Conservation (phyloP, 2,329 filamentous ascomycete genomes). For the Trichoderma polysporum region DNA sequence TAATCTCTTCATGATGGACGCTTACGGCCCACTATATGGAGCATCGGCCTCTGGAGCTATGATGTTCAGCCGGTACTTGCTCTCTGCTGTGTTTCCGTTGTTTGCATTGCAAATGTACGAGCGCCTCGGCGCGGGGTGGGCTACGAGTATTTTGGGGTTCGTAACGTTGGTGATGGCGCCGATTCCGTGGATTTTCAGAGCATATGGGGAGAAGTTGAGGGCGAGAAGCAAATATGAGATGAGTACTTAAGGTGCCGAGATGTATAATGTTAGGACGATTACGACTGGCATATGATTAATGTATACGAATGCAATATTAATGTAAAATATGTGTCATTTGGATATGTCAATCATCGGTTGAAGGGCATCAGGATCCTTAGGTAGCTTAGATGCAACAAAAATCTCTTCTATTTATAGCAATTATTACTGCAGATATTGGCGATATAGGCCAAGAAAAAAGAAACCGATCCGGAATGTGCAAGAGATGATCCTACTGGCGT, state of each 20-base stretch:
- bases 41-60: constrained; percentile 30
- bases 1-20: constrained; percentile 32
- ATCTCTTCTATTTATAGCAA: neutral
- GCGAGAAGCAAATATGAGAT: constrained; percentile 30
- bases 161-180: constrained; percentile 39
- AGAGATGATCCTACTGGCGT: neutral
- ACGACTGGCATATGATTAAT: neutral
- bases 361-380: neutral
- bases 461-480: neutral
- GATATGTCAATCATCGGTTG: neutral
- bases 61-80: constrained; percentile 46
- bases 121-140: constrained; percentile 43
- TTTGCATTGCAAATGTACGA: constrained; percentile 41
- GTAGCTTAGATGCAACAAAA: too few relatives aligned
- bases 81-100: constrained; percentile 58
- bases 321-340: neutral
- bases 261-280: neutral
- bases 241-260: constrained; percentile 22
- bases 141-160: constrained; percentile 44
- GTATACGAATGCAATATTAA: neutral
- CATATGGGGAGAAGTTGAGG: constrained; percentile 27
- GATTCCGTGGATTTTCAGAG: constrained; percentile 36
- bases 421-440: too few relatives aligned
- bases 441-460: neutral
- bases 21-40: constrained; percentile 31